phyloP scores from a whole-genome alignment of 2,329 filamentous ascomycete genomes.

The Diplodia corticola region DNA sequence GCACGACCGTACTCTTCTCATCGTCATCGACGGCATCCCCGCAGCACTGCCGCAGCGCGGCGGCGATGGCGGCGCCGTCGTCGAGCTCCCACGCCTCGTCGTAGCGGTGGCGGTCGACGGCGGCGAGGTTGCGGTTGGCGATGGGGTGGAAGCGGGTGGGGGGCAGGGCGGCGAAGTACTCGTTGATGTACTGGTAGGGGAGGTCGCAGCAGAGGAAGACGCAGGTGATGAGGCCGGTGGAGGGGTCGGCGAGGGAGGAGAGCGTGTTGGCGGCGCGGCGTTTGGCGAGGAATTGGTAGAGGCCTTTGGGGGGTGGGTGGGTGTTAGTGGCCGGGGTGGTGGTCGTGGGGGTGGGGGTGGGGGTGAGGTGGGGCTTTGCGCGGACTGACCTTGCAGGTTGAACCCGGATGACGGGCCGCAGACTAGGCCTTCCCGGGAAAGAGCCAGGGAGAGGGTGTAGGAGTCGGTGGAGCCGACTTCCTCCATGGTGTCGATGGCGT shows the following conservation, averaged over 20 bases:
- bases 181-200: constrained; percentile 63
- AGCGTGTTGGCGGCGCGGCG: constrained; percentile 50
- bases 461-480: constrained; percentile 58
- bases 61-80: constrained; percentile 28
- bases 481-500: constrained; percentile 57
- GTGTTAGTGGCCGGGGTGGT: not conserved
- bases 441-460: constrained; percentile 53
- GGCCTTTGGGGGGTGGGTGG: constrained; percentile 32
- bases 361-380: too few species aligned
- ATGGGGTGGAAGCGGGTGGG: constrained; percentile 53
- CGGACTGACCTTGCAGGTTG: constrained; percentile 44
- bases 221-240: constrained; percentile 51
- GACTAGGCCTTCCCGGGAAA: constrained; percentile 59
- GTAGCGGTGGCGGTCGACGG: constrained; percentile 23
- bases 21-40: too few species aligned
- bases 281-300: constrained; percentile 53
- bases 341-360: too few species aligned
- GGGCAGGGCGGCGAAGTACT: constrained; percentile 60
- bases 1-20: too few species aligned
- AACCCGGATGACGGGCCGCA: constrained; percentile 64
- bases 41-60: too few species aligned
- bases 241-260: constrained; percentile 46
- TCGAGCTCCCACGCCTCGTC: constrained; percentile 21
- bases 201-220: constrained; percentile 65
- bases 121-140: constrained; percentile 38